Evolutionary conservation across 2,329 filamentous ascomycete species (phyloP).

Genomic region (Claviceps humidiphila): DNA sequence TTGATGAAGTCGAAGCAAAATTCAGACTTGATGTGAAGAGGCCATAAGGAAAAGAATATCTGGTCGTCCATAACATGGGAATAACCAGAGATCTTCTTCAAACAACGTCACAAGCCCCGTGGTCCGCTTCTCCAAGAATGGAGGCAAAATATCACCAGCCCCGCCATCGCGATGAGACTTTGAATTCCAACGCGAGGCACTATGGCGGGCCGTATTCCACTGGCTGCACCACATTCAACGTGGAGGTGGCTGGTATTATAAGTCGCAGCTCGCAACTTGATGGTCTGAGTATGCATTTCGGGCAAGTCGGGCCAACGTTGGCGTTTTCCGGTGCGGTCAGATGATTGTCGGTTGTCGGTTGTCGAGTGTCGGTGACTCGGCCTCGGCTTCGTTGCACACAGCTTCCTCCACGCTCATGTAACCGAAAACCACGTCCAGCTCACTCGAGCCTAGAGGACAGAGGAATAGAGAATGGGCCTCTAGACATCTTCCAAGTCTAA

Average conservation of each 20-base stretch:
- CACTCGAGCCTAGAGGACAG: background rate
- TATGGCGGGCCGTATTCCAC: background rate
- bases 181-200: constrained; percentile 13
- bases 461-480: too few species aligned
- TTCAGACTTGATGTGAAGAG: background rate
- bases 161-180: constrained; percentile 10
- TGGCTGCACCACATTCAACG: background rate
- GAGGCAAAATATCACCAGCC: constrained; percentile 6
- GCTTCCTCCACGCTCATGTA: background rate
- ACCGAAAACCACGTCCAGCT: background rate
- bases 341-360: background rate
- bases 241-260: background rate
- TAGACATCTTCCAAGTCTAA: too few species aligned
- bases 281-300: background rate
- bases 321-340: background rate
- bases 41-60: background rate
- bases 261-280: background rate
- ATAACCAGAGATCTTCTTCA: background rate
- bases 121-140: background rate
- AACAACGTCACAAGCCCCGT: background rate
- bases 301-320: background rate
- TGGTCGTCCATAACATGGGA: too few species aligned
- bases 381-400: background rate
- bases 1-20: background rate
- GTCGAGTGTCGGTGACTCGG: background rate